Base-by-base conservation (phyloP, 2,329 filamentous ascomycete genomes). In the Fusarium sp. region DNA sequence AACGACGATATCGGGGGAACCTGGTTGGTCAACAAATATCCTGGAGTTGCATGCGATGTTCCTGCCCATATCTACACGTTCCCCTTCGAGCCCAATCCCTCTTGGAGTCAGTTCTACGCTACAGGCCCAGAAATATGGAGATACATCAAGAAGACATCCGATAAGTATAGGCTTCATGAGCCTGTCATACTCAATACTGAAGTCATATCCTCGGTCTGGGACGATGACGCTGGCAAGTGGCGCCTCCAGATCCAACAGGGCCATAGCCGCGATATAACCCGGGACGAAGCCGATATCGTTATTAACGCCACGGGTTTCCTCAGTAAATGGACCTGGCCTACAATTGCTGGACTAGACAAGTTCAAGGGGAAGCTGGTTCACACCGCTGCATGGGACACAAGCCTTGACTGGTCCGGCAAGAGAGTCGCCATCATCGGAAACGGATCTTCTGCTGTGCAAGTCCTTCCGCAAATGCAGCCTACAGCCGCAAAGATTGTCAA, bases 251-350 rank as follows among this genome's bases (percentile, higher is more conserved):
- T 61, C 13, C 4, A 7, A 13, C 36, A 54, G 2, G 8, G 15
- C 5, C 3, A 32, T 5, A 50, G 3, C 20, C 15, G 5, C 1
- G 6, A 32, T 3, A 12, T 39, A 1, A 1, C 22, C 15, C 14
- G 17, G 5, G 26, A 59, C 2, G 35, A 59, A 51, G 42, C 56
- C 4, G 45, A 60, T 2, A 14, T 53, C 4, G 6, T 60, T 2
- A 26, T 60, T 18, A 53, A 60, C 17, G 44, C 44, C 36, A 60
- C 57, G 0, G 57, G 45, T 1, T 60, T 60, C 28, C 45, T 60
- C 28, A 60, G 45, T 13, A 51, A 60, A 24, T 60, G 45, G 45
- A 26, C 3, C 2, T 60, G 45, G 45, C 57, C 57, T 4, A 35
- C 4, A 2, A 53, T 60, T 6, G 1, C 26, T 3, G 36, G 36